Evolutionary conservation across 192 early-diverging fungal genomes (phyloP), one percentile per base, ranked within the genome.

Genomic region (Chytriomyces hyalinus): DNA sequence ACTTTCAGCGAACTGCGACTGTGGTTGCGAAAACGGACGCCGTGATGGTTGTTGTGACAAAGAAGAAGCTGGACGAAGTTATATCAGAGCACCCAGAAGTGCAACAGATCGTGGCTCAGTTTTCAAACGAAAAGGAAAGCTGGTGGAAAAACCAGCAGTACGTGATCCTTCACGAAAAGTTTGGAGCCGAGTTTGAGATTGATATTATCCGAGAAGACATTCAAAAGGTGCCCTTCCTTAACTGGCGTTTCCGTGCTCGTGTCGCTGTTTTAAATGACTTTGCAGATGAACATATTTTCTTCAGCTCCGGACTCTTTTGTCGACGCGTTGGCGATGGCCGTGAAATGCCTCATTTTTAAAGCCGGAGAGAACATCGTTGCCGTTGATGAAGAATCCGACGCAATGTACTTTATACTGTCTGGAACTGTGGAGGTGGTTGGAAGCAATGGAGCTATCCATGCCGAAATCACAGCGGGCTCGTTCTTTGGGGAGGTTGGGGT

Each of bases 401-500:
- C 67, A 62, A 85, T 87, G 44, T 87, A 82, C 68, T 87, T 84
- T 73, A 83, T 87, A 45, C 62, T 87, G 28, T 68, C 70, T 43
- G 86, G 86, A 9, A 20, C 75, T 22, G 83, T 87, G 5, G 70
- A 84, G 53, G 86, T 87, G 6, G 50, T 87, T 9, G 80, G 78
- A n/a, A 50, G 47, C 26, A 66, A 71, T 6, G 77, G 77, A 6
- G 50, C 48, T 10, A 78, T 87, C 5, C 86, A 87, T 76, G 86
- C 86, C n/a, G 86, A 87, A 72, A 77, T 87, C 26, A 22, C 49
- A 5, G 64, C 61, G 11, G 86, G 83, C 36, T 45, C 79, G 10
- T 86, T 88, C 66, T 89, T 89, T 77, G 88, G 88, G 6, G 88
- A 89, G 72, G 80, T 87, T 44, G 88, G 86, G 10, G 61, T 88